Conservation (phyloP, 495 filamentous ascomycete genomes). For the Apiosordaria backusii region DNA sequence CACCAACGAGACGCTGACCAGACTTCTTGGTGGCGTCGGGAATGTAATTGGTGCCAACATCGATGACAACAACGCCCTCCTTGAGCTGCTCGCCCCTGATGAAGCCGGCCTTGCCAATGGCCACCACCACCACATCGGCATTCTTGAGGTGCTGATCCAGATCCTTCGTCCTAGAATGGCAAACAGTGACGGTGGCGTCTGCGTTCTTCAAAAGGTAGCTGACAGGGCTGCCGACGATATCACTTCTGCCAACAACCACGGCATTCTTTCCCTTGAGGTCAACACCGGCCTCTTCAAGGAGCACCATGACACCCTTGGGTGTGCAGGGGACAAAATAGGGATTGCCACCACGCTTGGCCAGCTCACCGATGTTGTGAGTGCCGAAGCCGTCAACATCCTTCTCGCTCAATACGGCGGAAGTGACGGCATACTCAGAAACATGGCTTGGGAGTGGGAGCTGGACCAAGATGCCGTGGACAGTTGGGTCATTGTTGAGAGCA, state of each 20-base stretch:
- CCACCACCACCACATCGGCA: constrained; percentile 87
- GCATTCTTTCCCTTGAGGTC: constrained; percentile 85
- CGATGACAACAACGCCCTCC: constrained; percentile 88
- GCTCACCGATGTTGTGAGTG: constrained; percentile 85
- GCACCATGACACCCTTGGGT: constrained; percentile 92
- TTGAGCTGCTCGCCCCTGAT: constrained; percentile 96
- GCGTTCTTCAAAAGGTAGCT: constrained; percentile 93
- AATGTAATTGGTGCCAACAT: constrained; percentile 96
- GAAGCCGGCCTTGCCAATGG: constrained; percentile 82
- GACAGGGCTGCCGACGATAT: constrained; percentile 95
- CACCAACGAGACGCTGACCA: constrained; percentile 87
- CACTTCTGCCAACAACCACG: constrained; percentile 89
- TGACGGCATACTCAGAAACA: constrained; percentile 84
- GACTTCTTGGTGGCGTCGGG: constrained; percentile 93
- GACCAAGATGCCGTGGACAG: constrained; percentile 88
- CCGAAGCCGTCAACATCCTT: constrained; percentile 99
- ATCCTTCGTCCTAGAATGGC: constrained; percentile 81
- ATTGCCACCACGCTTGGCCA: constrained; percentile 86
- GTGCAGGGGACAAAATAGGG: constrained; percentile 92
- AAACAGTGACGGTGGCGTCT: constrained; percentile 93
- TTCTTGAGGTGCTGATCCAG: constrained; percentile 69
- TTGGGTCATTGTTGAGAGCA: constrained; percentile 78
- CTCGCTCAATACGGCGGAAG: constrained; percentile 82
- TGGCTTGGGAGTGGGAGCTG: constrained; percentile 86
- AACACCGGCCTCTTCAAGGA: constrained; percentile 79